These are phyloP conservation scores for Gynochthodes officinalis DNA, from an alignment of 257 asterid genomes.

Conservation along the genomic window DNA sequence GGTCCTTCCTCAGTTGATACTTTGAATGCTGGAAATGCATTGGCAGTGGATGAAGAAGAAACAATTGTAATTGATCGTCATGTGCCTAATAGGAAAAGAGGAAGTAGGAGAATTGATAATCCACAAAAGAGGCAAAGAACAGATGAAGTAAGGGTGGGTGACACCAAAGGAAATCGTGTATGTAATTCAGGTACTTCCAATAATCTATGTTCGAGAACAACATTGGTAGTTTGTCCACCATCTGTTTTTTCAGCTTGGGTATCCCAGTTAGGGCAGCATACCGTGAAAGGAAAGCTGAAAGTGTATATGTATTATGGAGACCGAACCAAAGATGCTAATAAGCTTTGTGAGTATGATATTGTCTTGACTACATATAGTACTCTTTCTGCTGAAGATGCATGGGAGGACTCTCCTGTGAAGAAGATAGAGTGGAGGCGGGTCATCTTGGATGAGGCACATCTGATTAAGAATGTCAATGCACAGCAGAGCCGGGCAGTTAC, in stretches of 20 bases:
- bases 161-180: conserved; percentile 21
- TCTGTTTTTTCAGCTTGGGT: conserved; percentile 76
- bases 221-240: conserved; percentile 74
- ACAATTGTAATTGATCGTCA: conserved; percentile 11
- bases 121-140: conserved; percentile 27
- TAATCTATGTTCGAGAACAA: conserved; percentile 31
- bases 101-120: conserved; percentile 18
- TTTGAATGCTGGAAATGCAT: conserved; percentile 28
- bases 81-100: conserved; percentile 40
- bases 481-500: conserved; percentile 69
- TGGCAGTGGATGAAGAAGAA: conserved; percentile 26
- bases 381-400: conserved; percentile 50
- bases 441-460: conserved; percentile 83
- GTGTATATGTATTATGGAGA: conserved; percentile 74
- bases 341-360: conserved; percentile 58
- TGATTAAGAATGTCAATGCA: conserved; percentile 64
- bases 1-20: conserved; percentile 19
- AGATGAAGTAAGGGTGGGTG: conserved; percentile 11
- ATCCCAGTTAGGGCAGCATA: conserved; percentile 71
- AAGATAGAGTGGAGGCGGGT: conserved; percentile 81
- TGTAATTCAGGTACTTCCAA: conserved; percentile 3
- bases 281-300: conserved; percentile 48
- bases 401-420: conserved; percentile 53
- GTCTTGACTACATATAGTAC: conserved; percentile 73
- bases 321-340: conserved; percentile 52